phyloP scores from a whole-genome alignment of 1,284 basidiomycete species.

The Rhodotorula sp. region DNA sequence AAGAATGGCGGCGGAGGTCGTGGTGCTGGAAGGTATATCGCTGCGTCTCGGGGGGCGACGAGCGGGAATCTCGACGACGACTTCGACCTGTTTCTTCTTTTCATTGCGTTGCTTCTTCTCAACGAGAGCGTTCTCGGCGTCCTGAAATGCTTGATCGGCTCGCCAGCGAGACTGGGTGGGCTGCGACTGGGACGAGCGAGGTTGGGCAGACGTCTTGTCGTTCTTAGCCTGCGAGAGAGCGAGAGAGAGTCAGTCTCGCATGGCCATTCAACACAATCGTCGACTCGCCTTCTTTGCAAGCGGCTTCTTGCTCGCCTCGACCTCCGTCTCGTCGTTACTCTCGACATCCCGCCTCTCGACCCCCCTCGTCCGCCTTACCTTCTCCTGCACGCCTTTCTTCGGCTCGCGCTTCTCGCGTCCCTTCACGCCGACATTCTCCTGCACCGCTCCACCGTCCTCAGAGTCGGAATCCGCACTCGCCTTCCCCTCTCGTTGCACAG shows the following conservation, averaged over 20 bases:
- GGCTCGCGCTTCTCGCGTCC: not conserved
- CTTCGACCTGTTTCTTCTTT: too few species aligned
- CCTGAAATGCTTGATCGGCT: too few species aligned
- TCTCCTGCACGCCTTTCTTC: not conserved
- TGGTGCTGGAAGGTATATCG: too few species aligned
- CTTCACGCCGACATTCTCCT: not conserved
- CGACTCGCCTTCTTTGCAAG: not conserved
- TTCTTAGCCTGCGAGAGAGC: not conserved
- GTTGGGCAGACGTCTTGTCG: not conserved
- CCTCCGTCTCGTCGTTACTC: not conserved
- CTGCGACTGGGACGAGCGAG: not conserved
- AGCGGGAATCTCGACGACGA: too few species aligned
- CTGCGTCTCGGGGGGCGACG: too few species aligned
- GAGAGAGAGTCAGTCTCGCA: too few species aligned
- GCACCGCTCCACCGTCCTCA: not conserved
- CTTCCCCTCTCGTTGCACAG: not conserved
- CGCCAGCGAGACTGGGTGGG: too few species aligned
- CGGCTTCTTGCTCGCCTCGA: not conserved
- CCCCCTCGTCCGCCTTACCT: not conserved
- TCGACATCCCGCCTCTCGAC: not conserved
- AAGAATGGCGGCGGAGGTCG: not conserved
- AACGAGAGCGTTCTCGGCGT: too few species aligned
- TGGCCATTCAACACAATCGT: too few species aligned
- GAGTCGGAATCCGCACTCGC: not conserved
- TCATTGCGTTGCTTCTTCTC: too few species aligned